Evolutionary conservation across 768 basidiomycete genomes (phyloP), one percentile per base, ranked within the genome.

Genomic region (Epithele typhae): DNA sequence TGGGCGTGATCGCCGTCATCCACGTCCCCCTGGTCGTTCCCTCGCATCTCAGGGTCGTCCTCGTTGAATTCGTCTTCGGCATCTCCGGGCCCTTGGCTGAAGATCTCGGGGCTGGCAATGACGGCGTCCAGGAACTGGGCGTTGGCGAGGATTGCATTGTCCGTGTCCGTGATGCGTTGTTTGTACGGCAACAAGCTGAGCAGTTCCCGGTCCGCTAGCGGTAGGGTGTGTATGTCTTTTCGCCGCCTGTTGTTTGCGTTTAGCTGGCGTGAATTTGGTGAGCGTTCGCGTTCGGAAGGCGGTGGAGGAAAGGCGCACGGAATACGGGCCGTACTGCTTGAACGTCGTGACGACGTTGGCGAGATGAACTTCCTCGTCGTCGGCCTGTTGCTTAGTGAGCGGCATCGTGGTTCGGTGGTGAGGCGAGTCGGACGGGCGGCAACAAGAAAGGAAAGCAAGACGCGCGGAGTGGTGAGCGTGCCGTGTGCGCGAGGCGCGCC

Each of bases 71-170:
- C 68, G 1, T 65, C 68, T 4, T 57, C 66, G 1, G 58, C 55
- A 3, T 63, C 52, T 6, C 59, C 60, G 14, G 69, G 40, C 15
- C 71, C 77, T 51, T 78, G 76, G 14, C 79, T 84, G 56, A 93
- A 94, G 22, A 95, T 90, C 56, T 84, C 83, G 0, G 91, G 87
- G 64, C 87, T 75, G 12, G 78, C 81, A 10, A 90, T 81, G 53
- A 95, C 84, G 51, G 77, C 68, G 3, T 75, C 70, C 47, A 95
- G 62, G 62, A 97, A 93, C 36, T 83, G 71, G 1, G 88, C 84
- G 57, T 95, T 96, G 41, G 71, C 79, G 40, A 79, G 64, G 54
- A 96, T 94, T 8, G 88, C 87, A 7, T 77, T 69, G 65, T 97
- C 93, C 11, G 90, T 84, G 22, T 76, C 79, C 25, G 83, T 76